Evolutionary conservation across 805 yeast species (phyloP).

Genomic region (Pichia pseudocactophila): DNA sequence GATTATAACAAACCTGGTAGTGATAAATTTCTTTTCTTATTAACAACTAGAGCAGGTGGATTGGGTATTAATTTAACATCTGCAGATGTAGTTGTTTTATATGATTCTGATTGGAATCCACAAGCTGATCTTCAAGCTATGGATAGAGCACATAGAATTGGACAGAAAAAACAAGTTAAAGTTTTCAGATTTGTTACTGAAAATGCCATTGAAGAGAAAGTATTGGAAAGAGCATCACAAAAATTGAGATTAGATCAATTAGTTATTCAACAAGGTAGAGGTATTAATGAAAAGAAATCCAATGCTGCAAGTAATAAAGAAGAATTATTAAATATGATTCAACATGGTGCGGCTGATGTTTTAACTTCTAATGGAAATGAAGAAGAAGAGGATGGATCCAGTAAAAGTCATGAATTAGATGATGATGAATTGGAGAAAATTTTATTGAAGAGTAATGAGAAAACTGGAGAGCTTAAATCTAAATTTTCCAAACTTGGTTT

Average conservation of each 20-base stretch:
- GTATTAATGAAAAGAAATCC: conserved; percentile 19
- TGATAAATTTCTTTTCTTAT: conserved; percentile 60
- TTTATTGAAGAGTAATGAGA: conserved; percentile 50
- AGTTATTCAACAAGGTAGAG: conserved; percentile 68
- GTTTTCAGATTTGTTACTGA: conserved; percentile 74
- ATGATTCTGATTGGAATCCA: conserved; percentile 84
- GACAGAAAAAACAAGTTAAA: conserved; percentile 76
- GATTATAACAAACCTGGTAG: conserved; percentile 71
- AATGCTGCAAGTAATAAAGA: conserved; percentile 47
- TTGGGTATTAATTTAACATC: conserved; percentile 74
- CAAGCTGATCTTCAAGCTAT: conserved; percentile 85
- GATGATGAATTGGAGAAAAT: conserved; percentile 57
- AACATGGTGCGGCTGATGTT: conserved; percentile 69
- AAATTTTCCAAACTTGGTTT: conserved; percentile 62
- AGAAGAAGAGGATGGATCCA: conserved; percentile 9
- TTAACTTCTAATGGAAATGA: conserved; percentile 27
- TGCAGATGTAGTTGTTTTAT: conserved; percentile 71
- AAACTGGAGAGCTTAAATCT: conserved; percentile 50
- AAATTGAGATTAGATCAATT: conserved; percentile 70
- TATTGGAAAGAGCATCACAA: conserved; percentile 73
- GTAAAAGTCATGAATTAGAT: conserved; percentile 26
- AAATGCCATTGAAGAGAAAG: conserved; percentile 77
- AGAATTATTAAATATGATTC: conserved; percentile 73
- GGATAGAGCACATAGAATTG: conserved; percentile 87
- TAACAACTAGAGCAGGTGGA: conserved; percentile 88